phyloP scores from a whole-genome alignment of 106 monocot genomes.

The Phalaenopsis aphrodite region DNA sequence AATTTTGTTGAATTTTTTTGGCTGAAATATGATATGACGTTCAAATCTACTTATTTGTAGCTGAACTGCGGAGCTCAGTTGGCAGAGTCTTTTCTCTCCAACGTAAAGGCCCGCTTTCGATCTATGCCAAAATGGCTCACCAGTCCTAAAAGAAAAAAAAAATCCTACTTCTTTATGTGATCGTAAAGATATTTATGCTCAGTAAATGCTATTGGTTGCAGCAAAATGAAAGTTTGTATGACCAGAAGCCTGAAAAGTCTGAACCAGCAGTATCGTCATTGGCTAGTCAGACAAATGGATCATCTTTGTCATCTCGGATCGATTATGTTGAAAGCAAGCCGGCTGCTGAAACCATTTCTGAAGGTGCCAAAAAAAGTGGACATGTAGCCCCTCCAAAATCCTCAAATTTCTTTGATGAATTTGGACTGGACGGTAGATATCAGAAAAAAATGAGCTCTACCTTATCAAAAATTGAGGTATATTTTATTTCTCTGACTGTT shows the following conservation, averaged over 20 bases:
- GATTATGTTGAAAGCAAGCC: constrained; percentile 66
- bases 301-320: constrained; percentile 59
- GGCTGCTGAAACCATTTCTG: constrained; percentile 23
- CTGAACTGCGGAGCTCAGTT: too few relatives aligned
- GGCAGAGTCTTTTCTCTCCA: too few relatives aligned
- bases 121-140: too few relatives aligned
- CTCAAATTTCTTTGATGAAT: constrained; percentile 78
- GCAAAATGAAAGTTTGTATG: constrained; percentile 89
- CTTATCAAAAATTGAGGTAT: constrained; percentile 69
- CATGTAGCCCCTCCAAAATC: constrained; percentile 88
- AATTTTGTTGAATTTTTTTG: neutral
- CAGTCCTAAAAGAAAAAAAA: too few relatives aligned
- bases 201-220: constrained; percentile 25
- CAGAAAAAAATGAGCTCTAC: constrained; percentile 48
- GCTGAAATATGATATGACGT: neutral
- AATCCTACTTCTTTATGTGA: neutral
- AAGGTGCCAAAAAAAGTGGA: constrained; percentile 22
- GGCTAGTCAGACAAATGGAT: constrained; percentile 18
- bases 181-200: neutral
- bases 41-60: neutral
- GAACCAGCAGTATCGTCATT: constrained; percentile 35
- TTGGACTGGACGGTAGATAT: constrained; percentile 82
- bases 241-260: constrained; percentile 93
- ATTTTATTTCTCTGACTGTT: neutral
- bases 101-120: too few relatives aligned